Percentiles rank a stretch among this genome's conserved stretches.
Conservation (phyloP, 2,329 filamentous ascomycete genomes). For the Fusarium lyarnte region DNA sequence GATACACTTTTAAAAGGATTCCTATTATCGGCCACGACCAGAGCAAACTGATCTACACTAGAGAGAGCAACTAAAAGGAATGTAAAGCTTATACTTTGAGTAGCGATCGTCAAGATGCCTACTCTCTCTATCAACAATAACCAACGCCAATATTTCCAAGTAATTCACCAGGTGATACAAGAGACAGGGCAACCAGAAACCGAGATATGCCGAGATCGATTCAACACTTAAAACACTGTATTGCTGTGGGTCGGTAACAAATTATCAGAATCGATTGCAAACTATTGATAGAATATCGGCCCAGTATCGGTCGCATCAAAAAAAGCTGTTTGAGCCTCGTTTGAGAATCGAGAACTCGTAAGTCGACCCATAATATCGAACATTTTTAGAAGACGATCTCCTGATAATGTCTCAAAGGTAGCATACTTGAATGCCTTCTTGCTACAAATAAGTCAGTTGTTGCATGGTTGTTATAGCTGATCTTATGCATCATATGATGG, state of each 20-base stretch:
- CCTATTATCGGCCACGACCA: too few species aligned
- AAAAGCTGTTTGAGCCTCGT: not conserved
- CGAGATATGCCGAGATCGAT: not conserved
- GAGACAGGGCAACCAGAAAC: not conserved
- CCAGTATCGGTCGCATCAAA: not conserved
- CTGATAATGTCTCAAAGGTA: not conserved
- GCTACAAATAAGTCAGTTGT: not conserved
- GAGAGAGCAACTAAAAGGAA: too few species aligned
- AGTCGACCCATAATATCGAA: not conserved
- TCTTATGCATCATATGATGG: constrained; percentile 1
- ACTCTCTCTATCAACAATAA: not conserved
- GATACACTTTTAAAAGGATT: fast-evolving
- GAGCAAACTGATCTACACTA: fast-evolving
- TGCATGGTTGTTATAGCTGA: not conserved
- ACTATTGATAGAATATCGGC: not conserved
- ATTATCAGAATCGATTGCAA: not conserved
- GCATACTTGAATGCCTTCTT: not conserved
- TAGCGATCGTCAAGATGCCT: not conserved
- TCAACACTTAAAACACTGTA: not conserved
- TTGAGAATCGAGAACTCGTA: not conserved
- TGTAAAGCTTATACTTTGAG: not conserved
- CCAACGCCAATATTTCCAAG: not conserved
- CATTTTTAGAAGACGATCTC: not conserved
- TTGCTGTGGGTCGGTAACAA: not conserved
- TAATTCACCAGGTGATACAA: not conserved